These are phyloP conservation scores for Alternaria sp. DNA, from an alignment of 2,329 filamentous ascomycete species.

Conservation along the genomic window DNA sequence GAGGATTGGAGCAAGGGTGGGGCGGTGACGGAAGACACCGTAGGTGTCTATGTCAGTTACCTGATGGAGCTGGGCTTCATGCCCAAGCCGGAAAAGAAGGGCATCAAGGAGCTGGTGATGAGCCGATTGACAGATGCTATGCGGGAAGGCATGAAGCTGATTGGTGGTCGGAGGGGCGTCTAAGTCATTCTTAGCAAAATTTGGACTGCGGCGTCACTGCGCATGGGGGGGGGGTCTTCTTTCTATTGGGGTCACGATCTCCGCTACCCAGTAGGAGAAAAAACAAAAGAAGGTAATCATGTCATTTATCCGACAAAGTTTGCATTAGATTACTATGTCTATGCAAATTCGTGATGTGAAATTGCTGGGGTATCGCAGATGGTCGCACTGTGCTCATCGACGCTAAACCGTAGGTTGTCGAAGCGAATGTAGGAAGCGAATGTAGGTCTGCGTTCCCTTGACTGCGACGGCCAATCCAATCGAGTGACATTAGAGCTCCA, in stretches of 20 bases:
- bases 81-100: conserved; percentile 47
- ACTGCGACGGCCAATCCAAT: not conserved
- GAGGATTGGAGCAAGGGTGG: conserved; percentile 64
- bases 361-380: not conserved
- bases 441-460: not conserved
- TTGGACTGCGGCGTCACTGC: not conserved
- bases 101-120: conserved; percentile 39
- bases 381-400: not conserved
- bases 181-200: conserved; percentile 13
- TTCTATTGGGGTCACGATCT: not conserved
- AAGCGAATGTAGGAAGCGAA: not conserved
- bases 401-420: not conserved
- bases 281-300: not conserved
- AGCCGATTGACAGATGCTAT: conserved; percentile 43
- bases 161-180: conserved; percentile 44
- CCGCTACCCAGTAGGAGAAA: not conserved
- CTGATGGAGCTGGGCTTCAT: conserved; percentile 71
- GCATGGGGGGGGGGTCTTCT: not conserved
- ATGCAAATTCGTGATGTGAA: not conserved
- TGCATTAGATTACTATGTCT: not conserved
- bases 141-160: conserved; percentile 47
- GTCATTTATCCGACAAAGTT: not conserved
- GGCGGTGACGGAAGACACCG: conserved; percentile 66
- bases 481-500: conserved; percentile 7
- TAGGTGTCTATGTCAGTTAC: conserved; percentile 71